Percentiles rank a stretch among this genome's conserved stretches.
These are phyloP conservation scores for Talaromyces pinophilus DNA, from an alignment of 2,329 filamentous ascomycete genomes.

Conservation along the genomic window DNA sequence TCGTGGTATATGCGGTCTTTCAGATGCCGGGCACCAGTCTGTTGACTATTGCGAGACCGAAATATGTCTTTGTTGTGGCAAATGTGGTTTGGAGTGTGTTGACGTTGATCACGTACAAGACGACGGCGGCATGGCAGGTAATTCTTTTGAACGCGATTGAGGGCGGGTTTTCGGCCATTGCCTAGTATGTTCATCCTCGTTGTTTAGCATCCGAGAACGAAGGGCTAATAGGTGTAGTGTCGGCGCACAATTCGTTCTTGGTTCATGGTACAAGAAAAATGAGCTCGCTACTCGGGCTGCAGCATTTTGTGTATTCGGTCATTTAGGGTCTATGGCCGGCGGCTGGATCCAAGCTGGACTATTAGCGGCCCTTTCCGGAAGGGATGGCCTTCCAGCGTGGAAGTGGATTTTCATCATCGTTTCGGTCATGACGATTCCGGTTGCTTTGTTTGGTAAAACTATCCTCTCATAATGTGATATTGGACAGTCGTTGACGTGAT, in stretches of 20 bases:
- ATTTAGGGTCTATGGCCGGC: conserved; percentile 46
- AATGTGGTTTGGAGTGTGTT: conserved; percentile 50
- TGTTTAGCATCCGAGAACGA: background rate
- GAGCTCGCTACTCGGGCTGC: conserved; percentile 28
- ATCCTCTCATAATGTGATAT: conserved; percentile 51
- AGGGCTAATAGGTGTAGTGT: conserved; percentile 31
- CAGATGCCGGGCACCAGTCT: conserved; percentile 50
- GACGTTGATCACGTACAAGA: conserved; percentile 48
- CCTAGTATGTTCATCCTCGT: conserved; percentile 35
- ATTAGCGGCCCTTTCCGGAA: conserved; percentile 37
- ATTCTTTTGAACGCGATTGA: conserved; percentile 50
- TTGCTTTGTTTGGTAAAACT: conserved; percentile 54
- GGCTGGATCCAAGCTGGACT: conserved; percentile 45
- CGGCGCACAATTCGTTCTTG: conserved; percentile 66
- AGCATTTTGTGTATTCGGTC: conserved; percentile 49
- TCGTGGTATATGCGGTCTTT: conserved; percentile 48
- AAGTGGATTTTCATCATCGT: conserved; percentile 57
- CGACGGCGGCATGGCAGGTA: conserved; percentile 47
- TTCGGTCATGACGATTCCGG: conserved; percentile 40
- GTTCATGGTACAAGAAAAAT: conserved; percentile 63
- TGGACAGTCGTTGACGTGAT: background rate
- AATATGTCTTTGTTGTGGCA: conserved; percentile 48
- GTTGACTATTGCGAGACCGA: conserved; percentile 40
- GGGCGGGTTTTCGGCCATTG: conserved; percentile 48
- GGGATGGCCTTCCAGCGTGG: conserved; percentile 45